phyloP scores from a whole-genome alignment of 305 asterid species.

The Lippia alba region DNA sequence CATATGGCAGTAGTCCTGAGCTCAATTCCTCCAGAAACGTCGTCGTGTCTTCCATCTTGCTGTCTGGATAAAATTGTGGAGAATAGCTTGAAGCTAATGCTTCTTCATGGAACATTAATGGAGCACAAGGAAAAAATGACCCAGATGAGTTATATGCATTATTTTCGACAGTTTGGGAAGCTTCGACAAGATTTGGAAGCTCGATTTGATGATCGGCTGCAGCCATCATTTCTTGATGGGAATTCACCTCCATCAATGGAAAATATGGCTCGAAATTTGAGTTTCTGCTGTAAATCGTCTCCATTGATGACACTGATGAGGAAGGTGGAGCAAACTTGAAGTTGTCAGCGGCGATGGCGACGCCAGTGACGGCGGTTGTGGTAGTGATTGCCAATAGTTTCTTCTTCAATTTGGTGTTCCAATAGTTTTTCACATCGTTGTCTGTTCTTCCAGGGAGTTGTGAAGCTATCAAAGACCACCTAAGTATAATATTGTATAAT shows the following conservation, averaged over 20 bases:
- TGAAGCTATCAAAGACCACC: slow-evolving; percentile 85
- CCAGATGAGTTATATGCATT: not conserved
- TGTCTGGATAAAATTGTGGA: slow-evolving; percentile 29
- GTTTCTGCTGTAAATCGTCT: slow-evolving; percentile 17
- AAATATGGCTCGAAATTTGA: slow-evolving; percentile 18
- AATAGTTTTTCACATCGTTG: slow-evolving; percentile 75
- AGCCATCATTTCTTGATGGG: slow-evolving; percentile 18
- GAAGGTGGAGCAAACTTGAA: slow-evolving; percentile 4
- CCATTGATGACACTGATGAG: not conserved
- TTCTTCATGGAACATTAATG: slow-evolving; percentile 19
- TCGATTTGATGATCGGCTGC: slow-evolving; percentile 12
- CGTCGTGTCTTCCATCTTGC: not conserved
- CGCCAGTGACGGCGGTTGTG: not conserved
- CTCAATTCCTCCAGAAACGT: slow-evolving; percentile 15
- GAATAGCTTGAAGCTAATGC: slow-evolving; percentile 20
- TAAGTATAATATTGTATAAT: not conserved
- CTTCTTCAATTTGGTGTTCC: slow-evolving; percentile 79
- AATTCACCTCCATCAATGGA: slow-evolving; percentile 18
- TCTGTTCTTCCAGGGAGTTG: slow-evolving; percentile 70
- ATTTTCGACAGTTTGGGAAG: slow-evolving; percentile 35
- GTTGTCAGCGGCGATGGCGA: not conserved
- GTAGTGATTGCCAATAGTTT: slow-evolving; percentile 36
- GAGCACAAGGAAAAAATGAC: not conserved
- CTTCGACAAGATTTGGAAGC: slow-evolving; percentile 41
- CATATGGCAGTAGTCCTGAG: slow-evolving; percentile 13